A percentile compares a stretch with the other conserved stretches of the same genome.
Evolutionary conservation across 306 rosid genomes (phyloP).

Genomic region (Prosopis cineraria): DNA sequence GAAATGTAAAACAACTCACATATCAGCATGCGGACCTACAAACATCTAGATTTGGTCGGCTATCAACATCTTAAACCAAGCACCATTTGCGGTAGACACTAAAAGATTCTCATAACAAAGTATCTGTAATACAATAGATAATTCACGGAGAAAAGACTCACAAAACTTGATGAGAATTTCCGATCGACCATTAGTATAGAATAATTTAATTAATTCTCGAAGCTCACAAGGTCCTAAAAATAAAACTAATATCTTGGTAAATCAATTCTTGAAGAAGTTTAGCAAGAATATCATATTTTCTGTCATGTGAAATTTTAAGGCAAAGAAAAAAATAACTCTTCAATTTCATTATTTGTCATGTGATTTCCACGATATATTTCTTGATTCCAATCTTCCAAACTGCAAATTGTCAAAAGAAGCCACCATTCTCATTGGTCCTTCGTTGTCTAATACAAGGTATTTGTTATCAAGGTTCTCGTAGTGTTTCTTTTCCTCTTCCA

Average conservation of each 20-base stretch:
- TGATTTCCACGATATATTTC: too few species aligned
- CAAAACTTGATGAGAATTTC: not conserved
- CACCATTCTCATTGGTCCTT: not conserved
- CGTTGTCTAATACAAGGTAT: not conserved
- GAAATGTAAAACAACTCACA: not conserved
- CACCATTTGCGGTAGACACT: not conserved
- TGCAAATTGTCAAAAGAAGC: not conserved
- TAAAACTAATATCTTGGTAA: not conserved
- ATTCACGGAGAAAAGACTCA: not conserved
- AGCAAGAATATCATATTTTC: not conserved
- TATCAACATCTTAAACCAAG: not conserved
- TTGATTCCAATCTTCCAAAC: not conserved
- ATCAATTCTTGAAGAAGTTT: not conserved
- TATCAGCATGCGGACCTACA: conserved; percentile 22
- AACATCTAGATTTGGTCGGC: not conserved
- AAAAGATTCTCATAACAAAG: not conserved
- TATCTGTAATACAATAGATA: not conserved
- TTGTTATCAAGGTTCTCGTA: not conserved
- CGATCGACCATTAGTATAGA: not conserved
- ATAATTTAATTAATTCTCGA: not conserved
- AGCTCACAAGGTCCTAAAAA: not conserved
- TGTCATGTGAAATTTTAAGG: not conserved
- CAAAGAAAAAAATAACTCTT: not conserved
- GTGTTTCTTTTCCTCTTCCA: not conserved
- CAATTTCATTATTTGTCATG: too few species aligned